Evolutionary conservation across 2,329 filamentous ascomycete genomes (phyloP), one percentile per base, ranked within the genome.

Genomic region (Pseudonectria buxi): DNA sequence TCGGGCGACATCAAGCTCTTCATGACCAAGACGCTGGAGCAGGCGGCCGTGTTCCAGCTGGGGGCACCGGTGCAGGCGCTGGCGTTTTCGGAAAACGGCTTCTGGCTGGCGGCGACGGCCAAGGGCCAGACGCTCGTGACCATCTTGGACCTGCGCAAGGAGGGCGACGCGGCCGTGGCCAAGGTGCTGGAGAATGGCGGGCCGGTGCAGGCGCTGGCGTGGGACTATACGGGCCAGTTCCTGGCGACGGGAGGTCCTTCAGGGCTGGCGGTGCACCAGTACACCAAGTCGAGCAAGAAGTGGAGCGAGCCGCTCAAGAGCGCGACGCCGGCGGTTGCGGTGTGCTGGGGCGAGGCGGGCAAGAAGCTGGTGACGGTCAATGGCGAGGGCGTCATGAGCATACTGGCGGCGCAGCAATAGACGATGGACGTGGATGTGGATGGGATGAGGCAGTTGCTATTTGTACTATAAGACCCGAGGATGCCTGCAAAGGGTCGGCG

Each of bases 171-270:
- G 13, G 81, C 81, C 5, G 75, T 80, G 52, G 80, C 81, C 56
- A 94, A 94, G 71, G 77, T 83, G n/a, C 70, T 98, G 27, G 87
- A 95, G 46, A 81, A 83, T 30, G 90, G 88, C 37, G 81, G 79
- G 43, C 71, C 77, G n/a, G 78, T 95, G 31, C 76, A 84, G 42
- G 78, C 75, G 27, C 71, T 95, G 45, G 72, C 74, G 32, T 98
- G 89, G 89, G 92, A 98, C 57, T 95, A 94, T 67, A 92, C 86
- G 6, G 90, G 89, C 28, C 90, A 95, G 62, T 98, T 85, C 67
- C 71, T 98, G 35, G 85, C 89, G 16, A 83, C 84, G 10, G 85
- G 78, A 4, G 90, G 90, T 6, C 73, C 82, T 4, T 79, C 82
- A 29, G 88, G 88, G 18, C 68, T 95, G 30, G 86, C 84, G 5